Evolutionary conservation across 1,139 yeast genomes (phyloP).

Genomic region (Debaryomyces udenii): DNA sequence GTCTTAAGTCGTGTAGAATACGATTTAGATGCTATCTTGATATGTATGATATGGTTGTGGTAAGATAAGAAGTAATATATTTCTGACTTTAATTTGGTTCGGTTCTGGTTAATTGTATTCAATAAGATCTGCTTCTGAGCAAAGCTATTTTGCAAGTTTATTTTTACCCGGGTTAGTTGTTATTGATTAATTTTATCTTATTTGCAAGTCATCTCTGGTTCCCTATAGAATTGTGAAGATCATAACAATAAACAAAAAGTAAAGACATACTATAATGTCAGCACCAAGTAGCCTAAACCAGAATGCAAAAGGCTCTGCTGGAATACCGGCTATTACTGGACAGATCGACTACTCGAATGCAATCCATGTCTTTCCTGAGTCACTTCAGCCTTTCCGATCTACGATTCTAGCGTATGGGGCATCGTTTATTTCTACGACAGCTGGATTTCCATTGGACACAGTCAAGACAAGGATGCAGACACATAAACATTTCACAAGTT

Average conservation of each 20-base stretch:
- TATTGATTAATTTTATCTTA: no score
- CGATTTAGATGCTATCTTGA: neutral
- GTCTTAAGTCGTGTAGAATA: conserved; percentile 5
- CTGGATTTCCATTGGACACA: conserved; percentile 86
- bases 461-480: conserved; percentile 86
- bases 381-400: conserved; percentile 57
- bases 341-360: conserved; percentile 39
- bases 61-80: no score
- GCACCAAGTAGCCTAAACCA: conserved; percentile 12
- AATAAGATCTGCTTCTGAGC: no score
- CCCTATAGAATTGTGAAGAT: neutral
- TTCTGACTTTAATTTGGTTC: no score
- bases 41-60: no score
- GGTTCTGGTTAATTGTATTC: no score
- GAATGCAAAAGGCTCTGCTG: conserved; percentile 8
- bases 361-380: conserved; percentile 52
- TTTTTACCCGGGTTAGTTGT: no score
- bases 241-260: no score
- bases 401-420: conserved; percentile 66
- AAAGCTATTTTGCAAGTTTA: no score
- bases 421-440: conserved; percentile 65
- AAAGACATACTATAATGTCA: neutral
- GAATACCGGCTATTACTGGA: conserved; percentile 51
- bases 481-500: conserved; percentile 57
- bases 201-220: neutral